A percentile compares a stretch with the other conserved stretches of the same genome.
Evolutionary conservation across 148 eudicot genomes (phyloP).

Genomic region (Rhododendron ovatum): DNA sequence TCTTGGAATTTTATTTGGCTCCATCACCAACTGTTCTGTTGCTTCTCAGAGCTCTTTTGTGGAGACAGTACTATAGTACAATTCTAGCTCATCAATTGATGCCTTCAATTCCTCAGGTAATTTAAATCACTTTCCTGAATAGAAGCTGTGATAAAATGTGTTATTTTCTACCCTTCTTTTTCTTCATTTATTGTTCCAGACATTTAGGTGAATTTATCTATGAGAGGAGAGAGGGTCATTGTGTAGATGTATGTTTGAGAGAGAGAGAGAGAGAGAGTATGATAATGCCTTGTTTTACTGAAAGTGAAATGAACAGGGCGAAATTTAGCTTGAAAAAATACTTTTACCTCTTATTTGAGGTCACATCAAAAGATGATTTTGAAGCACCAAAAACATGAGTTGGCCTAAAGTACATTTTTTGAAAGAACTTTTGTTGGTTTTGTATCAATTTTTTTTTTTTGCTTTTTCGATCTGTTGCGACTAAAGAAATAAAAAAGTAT

Average conservation of each 20-base stretch:
- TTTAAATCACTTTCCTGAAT: background rate
- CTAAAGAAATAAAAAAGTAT: background rate
- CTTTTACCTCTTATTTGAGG: background rate
- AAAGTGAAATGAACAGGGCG: background rate
- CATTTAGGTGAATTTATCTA: background rate
- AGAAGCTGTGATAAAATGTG: background rate
- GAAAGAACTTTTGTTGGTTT: background rate
- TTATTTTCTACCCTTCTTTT: background rate
- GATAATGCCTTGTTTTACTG: background rate
- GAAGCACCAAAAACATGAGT: background rate
- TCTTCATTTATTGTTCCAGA: background rate
- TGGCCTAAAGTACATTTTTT: background rate
- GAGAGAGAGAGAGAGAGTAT: background rate
- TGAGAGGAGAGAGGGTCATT: background rate
- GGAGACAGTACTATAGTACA: background rate
- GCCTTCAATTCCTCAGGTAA: conserved; percentile 7
- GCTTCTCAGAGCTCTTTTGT: background rate
- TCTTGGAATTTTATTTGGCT: background rate
- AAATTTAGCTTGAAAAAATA: background rate
- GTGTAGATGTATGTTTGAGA: background rate
- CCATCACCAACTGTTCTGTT: background rate
- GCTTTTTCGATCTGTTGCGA: background rate
- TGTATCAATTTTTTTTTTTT: background rate
- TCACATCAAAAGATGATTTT: background rate
- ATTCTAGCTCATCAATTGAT: background rate